phyloP scores from a whole-genome alignment of 495 filamentous ascomycete species.

The Penicillium nucicola region DNA sequence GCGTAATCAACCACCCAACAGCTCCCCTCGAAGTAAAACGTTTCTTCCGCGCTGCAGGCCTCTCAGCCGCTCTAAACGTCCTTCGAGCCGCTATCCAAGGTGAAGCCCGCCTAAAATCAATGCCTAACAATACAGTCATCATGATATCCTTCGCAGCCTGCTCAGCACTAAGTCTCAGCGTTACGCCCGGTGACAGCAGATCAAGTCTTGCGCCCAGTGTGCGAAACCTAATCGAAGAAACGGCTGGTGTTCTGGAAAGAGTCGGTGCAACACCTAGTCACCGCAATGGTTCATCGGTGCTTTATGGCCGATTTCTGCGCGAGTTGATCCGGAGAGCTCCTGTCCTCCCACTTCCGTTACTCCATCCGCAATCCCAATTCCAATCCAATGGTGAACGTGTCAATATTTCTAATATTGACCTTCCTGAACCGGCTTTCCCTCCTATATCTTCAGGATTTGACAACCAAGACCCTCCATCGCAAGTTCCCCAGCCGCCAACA shows the following conservation, averaged over 20 bases:
- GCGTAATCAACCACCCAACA: slow-evolving; percentile 71
- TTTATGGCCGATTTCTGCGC: slow-evolving; percentile 61
- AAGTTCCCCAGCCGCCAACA: slow-evolving; percentile 10
- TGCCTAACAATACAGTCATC: slow-evolving; percentile 75
- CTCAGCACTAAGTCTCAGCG: slow-evolving; percentile 62
- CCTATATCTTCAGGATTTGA: slow-evolving; percentile 11
- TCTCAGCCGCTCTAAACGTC: slow-evolving; percentile 70
- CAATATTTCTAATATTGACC: slow-evolving; percentile 3
- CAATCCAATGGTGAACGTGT: background rate
- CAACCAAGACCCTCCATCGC: slow-evolving; percentile 11
- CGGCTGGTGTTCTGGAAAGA: slow-evolving; percentile 63
- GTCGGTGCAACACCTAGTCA: slow-evolving; percentile 63
- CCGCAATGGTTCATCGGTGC: slow-evolving; percentile 57
- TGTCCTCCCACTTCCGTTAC: background rate
- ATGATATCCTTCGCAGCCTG: slow-evolving; percentile 76
- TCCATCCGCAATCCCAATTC: background rate
- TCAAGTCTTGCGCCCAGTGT: slow-evolving; percentile 66
- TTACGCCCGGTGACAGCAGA: slow-evolving; percentile 48
- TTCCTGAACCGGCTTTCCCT: slow-evolving; percentile 8
- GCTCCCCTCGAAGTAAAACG: slow-evolving; percentile 66
- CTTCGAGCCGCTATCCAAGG: slow-evolving; percentile 70
- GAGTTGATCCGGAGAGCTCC: slow-evolving; percentile 51
- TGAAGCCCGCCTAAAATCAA: slow-evolving; percentile 64
- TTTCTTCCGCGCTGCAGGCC: slow-evolving; percentile 65
- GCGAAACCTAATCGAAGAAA: slow-evolving; percentile 64